Percentiles rank a stretch among this genome's conserved stretches.
Evolutionary conservation across 805 yeast species (phyloP).

Genomic region (Candida railenensis): DNA sequence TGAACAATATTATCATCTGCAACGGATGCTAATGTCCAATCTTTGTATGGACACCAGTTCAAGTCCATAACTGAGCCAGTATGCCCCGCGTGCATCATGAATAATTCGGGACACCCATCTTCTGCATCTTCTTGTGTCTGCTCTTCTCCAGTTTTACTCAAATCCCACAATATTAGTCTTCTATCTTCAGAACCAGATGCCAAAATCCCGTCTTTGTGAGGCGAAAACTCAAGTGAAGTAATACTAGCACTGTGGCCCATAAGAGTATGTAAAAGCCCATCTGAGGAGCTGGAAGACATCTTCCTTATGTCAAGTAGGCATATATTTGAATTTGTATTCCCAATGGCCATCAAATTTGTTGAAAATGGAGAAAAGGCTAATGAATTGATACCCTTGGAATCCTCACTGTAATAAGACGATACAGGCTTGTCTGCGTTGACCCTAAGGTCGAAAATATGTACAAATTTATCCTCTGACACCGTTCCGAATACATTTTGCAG

Average conservation of each 20-base stretch:
- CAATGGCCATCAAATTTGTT: slow-evolving; percentile 60
- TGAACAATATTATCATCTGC: slow-evolving; percentile 63
- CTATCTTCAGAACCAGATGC: slow-evolving; percentile 79
- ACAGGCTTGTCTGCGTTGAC: slow-evolving; percentile 19
- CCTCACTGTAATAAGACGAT: slow-evolving; percentile 21
- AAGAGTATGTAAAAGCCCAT: slow-evolving; percentile 59
- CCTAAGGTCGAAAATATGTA: slow-evolving; percentile 57
- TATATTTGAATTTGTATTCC: slow-evolving; percentile 66
- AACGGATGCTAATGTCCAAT: slow-evolving; percentile 74
- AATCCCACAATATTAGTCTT: slow-evolving; percentile 79
- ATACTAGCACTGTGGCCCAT: slow-evolving; percentile 77
- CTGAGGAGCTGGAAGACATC: slow-evolving; percentile 15
- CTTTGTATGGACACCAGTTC: slow-evolving; percentile 65
- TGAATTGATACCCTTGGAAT: slow-evolving; percentile 52
- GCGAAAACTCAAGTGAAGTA: slow-evolving; percentile 75
- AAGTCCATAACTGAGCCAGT: slow-evolving; percentile 74
- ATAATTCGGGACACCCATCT: slow-evolving; percentile 84
- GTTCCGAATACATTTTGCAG: slow-evolving; percentile 58
- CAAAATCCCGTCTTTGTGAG: slow-evolving; percentile 70
- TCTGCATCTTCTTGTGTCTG: slow-evolving; percentile 85
- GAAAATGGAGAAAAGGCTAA: slow-evolving; percentile 66
- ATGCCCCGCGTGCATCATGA: slow-evolving; percentile 94
- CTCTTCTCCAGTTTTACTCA: slow-evolving; percentile 76
- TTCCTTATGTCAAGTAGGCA: slow-evolving; percentile 64
- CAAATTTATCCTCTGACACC: slow-evolving; percentile 67